Percentiles rank a stretch among this genome's conserved stretches.
phyloP scores from a whole-genome alignment of 768 basidiomycete genomes.

The Boletus coccyginus region DNA sequence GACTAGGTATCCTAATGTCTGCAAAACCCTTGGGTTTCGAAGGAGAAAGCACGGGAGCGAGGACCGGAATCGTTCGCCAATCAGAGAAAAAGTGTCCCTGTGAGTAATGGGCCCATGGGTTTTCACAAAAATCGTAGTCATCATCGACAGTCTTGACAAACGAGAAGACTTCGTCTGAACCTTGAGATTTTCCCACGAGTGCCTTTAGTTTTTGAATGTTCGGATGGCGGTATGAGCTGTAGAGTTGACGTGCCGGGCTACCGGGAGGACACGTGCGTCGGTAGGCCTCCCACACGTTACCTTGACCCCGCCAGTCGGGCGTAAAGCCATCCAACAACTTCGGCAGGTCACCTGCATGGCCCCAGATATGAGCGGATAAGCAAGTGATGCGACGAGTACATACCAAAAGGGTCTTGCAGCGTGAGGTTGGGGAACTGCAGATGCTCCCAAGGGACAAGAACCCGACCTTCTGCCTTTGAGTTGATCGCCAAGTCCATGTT shows the following conservation, averaged over 20 bases:
- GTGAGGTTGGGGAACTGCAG: conserved; percentile 72
- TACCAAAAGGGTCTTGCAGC: conserved; percentile 33
- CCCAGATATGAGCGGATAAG: background rate
- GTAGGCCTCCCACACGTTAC: conserved; percentile 92
- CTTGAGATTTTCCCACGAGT: conserved; percentile 23
- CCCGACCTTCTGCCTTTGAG: conserved; percentile 88
- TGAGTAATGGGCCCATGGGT: conserved; percentile 78
- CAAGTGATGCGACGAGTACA: background rate
- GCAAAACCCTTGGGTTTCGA: conserved; percentile 81
- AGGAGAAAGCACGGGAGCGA: conserved; percentile 95
- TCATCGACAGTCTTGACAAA: conserved; percentile 66
- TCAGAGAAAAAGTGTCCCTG: conserved; percentile 99
- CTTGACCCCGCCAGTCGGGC: conserved; percentile 82
- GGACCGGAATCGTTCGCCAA: conserved; percentile 81
- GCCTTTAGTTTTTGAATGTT: conserved; percentile 29
- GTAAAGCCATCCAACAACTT: conserved; percentile 63
- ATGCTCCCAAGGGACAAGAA: conserved; percentile 92
- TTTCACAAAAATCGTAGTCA: conserved; percentile 71
- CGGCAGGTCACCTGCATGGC: conserved; percentile 45
- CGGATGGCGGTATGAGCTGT: conserved; percentile 65
- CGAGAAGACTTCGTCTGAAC: conserved; percentile 51
- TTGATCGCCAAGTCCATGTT: conserved; percentile 96
- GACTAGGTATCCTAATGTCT: conserved; percentile 93
- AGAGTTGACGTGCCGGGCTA: conserved; percentile 78
- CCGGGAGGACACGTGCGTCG: conserved; percentile 85